phyloP scores from a whole-genome alignment of 768 basidiomycete genomes.

The Panaeolus papilionaceus region DNA sequence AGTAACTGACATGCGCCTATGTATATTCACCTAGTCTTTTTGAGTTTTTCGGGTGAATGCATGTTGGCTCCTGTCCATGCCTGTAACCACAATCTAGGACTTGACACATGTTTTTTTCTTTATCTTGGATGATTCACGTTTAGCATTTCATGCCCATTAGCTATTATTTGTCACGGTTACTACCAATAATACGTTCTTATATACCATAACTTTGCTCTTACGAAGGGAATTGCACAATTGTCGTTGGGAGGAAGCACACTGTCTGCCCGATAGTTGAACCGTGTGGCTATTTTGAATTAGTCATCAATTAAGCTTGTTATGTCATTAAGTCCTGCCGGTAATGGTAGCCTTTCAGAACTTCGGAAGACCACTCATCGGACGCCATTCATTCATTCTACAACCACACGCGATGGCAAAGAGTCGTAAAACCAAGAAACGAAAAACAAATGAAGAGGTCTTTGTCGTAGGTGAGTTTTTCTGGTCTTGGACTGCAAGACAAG shows the following conservation, averaged over 20 bases:
- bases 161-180: conserved; percentile 20
- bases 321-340: background rate
- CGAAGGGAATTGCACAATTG: background rate
- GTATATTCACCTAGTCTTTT: conserved; percentile 16
- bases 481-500: background rate
- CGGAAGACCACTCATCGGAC: background rate
- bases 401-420: conserved; percentile 22
- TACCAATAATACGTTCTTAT: conserved; percentile 23
- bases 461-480: conserved; percentile 49
- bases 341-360: background rate
- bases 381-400: background rate
- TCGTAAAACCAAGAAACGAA: conserved; percentile 24
- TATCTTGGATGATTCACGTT: conserved; percentile 18
- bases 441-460: conserved; percentile 38
- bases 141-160: conserved; percentile 14
- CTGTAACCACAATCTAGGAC: conserved; percentile 23
- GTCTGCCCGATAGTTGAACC: background rate
- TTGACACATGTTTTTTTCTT: conserved; percentile 18
- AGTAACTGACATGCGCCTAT: conserved; percentile 24
- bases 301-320: conserved; percentile 3
- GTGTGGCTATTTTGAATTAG: background rate
- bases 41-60: conserved; percentile 19
- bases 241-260: too few species aligned
- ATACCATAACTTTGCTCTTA: background rate
- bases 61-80: conserved; percentile 18